These are phyloP conservation scores for Trichosporon faecale DNA, from an alignment of 1,284 basidiomycete species.

Conservation along the genomic window DNA sequence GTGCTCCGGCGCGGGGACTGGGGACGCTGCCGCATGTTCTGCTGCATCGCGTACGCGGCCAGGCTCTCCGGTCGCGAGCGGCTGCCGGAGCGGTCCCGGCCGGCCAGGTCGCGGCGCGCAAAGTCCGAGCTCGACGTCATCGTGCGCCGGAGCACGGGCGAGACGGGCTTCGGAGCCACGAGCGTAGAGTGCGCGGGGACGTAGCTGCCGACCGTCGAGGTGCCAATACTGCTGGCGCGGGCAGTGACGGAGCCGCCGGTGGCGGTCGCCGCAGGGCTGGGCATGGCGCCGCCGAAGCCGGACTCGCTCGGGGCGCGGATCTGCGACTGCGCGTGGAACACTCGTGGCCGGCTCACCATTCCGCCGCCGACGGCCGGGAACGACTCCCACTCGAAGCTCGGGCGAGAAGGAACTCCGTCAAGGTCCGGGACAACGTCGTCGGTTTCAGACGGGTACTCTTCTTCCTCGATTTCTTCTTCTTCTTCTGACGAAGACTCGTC, in stretches of 20 bases:
- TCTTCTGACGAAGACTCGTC: slow-evolving; percentile 56
- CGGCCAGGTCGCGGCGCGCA: slow-evolving; percentile 16
- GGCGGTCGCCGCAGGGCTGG: slow-evolving; percentile 38
- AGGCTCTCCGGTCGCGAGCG: slow-evolving; percentile 6
- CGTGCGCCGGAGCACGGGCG: slow-evolving; percentile 31
- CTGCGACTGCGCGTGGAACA: slow-evolving; percentile 69
- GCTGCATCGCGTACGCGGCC: slow-evolving; percentile 13
- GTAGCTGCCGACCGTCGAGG: slow-evolving; percentile 36
- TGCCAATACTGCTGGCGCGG: slow-evolving; percentile 45
- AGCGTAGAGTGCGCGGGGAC: slow-evolving; percentile 15
- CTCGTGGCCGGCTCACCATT: slow-evolving; percentile 66
- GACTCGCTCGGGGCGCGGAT: slow-evolving; percentile 56
- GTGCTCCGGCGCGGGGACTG: slow-evolving; percentile 2
- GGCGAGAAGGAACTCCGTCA: not conserved
- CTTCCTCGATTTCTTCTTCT: slow-evolving; percentile 57
- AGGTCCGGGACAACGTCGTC: slow-evolving; percentile 26
- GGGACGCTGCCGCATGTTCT: not conserved
- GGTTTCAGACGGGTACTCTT: not conserved
- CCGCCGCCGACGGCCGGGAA: slow-evolving; percentile 76
- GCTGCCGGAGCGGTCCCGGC: not conserved
- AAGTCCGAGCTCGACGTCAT: slow-evolving; percentile 39
- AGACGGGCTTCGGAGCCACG: not conserved
- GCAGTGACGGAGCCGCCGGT: slow-evolving; percentile 49
- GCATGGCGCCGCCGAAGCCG: slow-evolving; percentile 40
- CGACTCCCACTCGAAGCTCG: slow-evolving; percentile 48